Base-by-base conservation (phyloP, 306 rosid species). In the Sphenostylis stenocarpa region DNA sequence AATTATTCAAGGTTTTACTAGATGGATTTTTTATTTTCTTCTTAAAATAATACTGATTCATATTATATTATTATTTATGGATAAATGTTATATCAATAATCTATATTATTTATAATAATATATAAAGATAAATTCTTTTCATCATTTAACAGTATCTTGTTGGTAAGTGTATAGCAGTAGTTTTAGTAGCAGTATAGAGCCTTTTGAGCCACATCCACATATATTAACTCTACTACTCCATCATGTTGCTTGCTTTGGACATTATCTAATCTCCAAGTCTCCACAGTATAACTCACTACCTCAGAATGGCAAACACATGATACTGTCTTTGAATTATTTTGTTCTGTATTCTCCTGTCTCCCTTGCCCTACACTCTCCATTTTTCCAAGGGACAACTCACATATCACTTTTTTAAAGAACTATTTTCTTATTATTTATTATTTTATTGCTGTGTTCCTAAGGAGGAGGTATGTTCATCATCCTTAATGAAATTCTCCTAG, bases 251-350 rank as follows among this genome's bases (percentile, higher is more conserved):
- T 48, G 39, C 73, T 63, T 63, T 9, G 67, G 69, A 24, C 19
- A 49, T 8, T n/a, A n/a, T n/a, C n/a, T n/a, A n/a, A n/a, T 31
- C 57, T 62, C n/a, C 13, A 34, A 20, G 12, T 47, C 24, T 55
- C n/a, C 63, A 75, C 43, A 72, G 57, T 58, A 67, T 28, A 41
- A 47, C 69, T 80, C 88, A 77, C 89, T 68, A 60, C 70, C 68
- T 76, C 71, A 77, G 70, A 79, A 74, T 85, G 93, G 89, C 85
- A 67, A 87, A 79, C 88, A 84, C 81, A 83, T 84, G 23, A 73
- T 85, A 73, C 6, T 87, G 86, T 84, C 78, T 80, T 80, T 77
- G 68, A 81, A 75, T 76, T 51, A 69, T 14, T 64, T 57, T 80
- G 77, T 76, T 38, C 51, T 72, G 20, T 61, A 61, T 80, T 73